Evolutionary conservation across 805 yeast species (phyloP).

Genomic region (Zygotorulaspora sp.): DNA sequence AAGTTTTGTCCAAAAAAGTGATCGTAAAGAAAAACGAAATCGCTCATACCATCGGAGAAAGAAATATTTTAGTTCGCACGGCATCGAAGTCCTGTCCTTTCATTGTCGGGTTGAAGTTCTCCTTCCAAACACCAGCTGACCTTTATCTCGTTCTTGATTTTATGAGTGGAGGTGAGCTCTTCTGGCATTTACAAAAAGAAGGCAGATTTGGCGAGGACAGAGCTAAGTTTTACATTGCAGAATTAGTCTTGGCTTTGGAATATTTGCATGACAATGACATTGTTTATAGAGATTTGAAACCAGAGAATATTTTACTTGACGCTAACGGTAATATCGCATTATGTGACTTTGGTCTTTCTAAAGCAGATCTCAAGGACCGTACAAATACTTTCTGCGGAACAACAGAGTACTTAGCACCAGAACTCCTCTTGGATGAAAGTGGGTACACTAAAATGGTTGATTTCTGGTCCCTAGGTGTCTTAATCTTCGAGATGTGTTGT

Average conservation of each 20-base stretch:
- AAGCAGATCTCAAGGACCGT: slow-evolving; percentile 84
- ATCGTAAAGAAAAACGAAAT: slow-evolving; percentile 96
- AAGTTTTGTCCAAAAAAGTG: slow-evolving; percentile 87
- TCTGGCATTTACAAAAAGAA: slow-evolving; percentile 95
- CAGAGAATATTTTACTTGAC: slow-evolving; percentile 91
- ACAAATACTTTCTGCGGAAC: slow-evolving; percentile 98
- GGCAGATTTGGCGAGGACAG: slow-evolving; percentile 90
- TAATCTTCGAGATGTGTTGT: slow-evolving; percentile 98
- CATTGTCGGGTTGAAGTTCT: slow-evolving; percentile 91
- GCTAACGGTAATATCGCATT: slow-evolving; percentile 96
- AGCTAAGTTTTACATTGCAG: slow-evolving; percentile 96
- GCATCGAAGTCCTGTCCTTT: slow-evolving; percentile 86
- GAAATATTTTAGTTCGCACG: slow-evolving; percentile 90
- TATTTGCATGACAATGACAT: slow-evolving; percentile 93
- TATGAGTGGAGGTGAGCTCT: slow-evolving; percentile 97
- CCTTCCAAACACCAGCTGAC: slow-evolving; percentile 93
- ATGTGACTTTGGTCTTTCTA: slow-evolving; percentile 95
- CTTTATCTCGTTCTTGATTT: slow-evolving; percentile 91
- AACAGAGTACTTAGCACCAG: slow-evolving; percentile 97
- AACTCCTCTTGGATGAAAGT: slow-evolving; percentile 86
- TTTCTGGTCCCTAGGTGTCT: slow-evolving; percentile 96
- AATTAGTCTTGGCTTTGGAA: slow-evolving; percentile 86
- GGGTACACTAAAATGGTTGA: slow-evolving; percentile 99
- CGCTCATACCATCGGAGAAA: slow-evolving; percentile 96
- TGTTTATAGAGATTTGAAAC: slow-evolving; percentile 94